Evolutionary conservation across 768 basidiomycete genomes (phyloP).

Genomic region (Lentinula aciculospora): DNA sequence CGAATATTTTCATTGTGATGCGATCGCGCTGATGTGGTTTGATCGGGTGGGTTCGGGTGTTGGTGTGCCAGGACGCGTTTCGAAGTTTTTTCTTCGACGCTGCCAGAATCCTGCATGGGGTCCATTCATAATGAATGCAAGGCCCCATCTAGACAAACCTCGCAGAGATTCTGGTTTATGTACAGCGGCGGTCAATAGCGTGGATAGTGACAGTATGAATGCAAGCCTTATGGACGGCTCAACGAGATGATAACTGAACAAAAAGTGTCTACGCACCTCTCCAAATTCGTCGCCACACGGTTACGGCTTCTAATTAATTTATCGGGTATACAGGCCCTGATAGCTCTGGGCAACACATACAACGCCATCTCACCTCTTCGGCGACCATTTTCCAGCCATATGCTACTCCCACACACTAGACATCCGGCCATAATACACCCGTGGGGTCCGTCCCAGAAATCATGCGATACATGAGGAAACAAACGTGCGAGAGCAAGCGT

Average conservation of each 20-base stretch:
- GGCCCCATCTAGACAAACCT: constrained; percentile 68
- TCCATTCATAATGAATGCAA: constrained; percentile 62
- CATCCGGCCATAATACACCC: constrained; percentile 66
- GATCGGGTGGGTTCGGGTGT: background rate
- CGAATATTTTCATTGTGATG: background rate
- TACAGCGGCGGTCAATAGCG: constrained; percentile 55
- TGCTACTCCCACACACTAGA: constrained; percentile 66
- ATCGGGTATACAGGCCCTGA: constrained; percentile 58
- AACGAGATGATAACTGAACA: background rate
- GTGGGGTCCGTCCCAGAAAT: constrained; percentile 75
- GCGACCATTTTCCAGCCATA: constrained; percentile 70
- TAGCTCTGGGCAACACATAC: constrained; percentile 69
- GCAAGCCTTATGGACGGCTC: constrained; percentile 18
- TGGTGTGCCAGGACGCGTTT: background rate
- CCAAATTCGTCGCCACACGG: constrained; percentile 33
- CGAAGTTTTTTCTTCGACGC: constrained; percentile 23
- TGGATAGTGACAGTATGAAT: constrained; percentile 60
- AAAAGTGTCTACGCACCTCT: constrained; percentile 40
- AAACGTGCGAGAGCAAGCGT: constrained; percentile 58
- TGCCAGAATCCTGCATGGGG: constrained; percentile 52
- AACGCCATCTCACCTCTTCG: constrained; percentile 76
- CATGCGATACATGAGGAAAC: constrained; percentile 64
- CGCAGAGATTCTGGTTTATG: constrained; percentile 63
- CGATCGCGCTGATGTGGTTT: background rate
- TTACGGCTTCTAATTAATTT: constrained; percentile 42